Evolutionary conservation across 495 filamentous ascomycete genomes (phyloP).

Genomic region (Talaromyces proteolyticus): DNA sequence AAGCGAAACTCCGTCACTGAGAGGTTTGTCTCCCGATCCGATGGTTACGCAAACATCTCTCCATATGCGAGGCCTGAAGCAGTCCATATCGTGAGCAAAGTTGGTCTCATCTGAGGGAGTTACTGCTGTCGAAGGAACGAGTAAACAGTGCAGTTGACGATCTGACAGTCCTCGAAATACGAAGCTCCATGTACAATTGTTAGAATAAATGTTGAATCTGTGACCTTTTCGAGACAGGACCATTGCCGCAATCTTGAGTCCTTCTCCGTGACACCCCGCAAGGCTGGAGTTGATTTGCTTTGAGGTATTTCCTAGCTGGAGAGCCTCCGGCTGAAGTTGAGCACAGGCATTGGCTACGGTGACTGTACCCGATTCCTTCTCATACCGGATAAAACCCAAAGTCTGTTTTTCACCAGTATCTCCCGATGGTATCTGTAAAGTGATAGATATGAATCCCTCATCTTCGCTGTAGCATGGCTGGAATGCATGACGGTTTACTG

Average conservation of each 20-base stretch:
- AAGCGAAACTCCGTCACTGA: neutral
- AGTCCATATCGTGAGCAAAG: conserved; percentile 1
- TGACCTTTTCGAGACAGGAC: conserved; percentile 14
- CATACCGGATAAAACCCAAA: conserved; percentile 10
- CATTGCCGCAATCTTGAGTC: conserved; percentile 21
- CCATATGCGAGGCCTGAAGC: conserved; percentile 8
- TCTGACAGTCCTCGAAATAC: neutral
- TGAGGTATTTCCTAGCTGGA: neutral
- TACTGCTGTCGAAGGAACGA: neutral
- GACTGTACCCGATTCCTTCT: conserved; percentile 7
- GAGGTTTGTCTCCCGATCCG: conserved; percentile 3
- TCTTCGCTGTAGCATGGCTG: neutral
- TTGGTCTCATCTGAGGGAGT: neutral
- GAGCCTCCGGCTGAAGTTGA: conserved; percentile 3
- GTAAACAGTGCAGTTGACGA: neutral
- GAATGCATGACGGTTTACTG: neutral
- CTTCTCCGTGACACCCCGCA: conserved; percentile 19
- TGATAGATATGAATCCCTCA: neutral
- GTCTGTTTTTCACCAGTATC: neutral
- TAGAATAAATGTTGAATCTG: conserved; percentile 11
- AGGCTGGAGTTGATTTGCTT: conserved; percentile 5
- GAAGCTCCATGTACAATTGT: conserved; percentile 15
- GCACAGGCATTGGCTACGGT: conserved; percentile 8
- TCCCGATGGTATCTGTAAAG: neutral
- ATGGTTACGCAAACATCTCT: conserved; percentile 18